Base-by-base conservation (phyloP, 1,284 basidiomycete species). In the Ustilago esculenta region DNA sequence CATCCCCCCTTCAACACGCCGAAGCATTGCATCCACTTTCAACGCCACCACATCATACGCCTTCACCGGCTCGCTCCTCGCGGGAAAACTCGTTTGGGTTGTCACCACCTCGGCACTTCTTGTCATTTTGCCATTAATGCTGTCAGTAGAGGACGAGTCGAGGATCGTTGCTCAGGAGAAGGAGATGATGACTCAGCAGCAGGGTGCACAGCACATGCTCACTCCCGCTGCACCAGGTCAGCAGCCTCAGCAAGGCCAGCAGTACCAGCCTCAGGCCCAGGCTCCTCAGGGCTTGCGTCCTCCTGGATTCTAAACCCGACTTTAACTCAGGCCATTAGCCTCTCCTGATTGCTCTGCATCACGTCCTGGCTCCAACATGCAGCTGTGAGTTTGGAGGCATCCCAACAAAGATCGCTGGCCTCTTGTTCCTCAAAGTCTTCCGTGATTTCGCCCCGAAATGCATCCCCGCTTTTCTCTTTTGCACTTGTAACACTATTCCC, bases 71-170 rank as follows among this genome's bases (percentile, higher is more conserved):
- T 86, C 87, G 40, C 92, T 89, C 83, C 77, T 91, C 42, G 86
- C 89, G 23, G 95, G 96, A 17, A 93, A 91, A 81, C 84, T 94
- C 77, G 90, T 93, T 48, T 98, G 95, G 95, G 87, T 97, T 69
- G 86, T 95, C 80, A 95, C 92, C 56, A 98, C 95, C 15, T 92
- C 90, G 42, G 93, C 94, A 1, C 85, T 98, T 44, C 87, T 98
- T 58, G 90, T 98, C 45, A 96, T 92, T 7, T 86, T 98, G 44
- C 95, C 95, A 24, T 87, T 97, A 71, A 93, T 94, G 2, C 86
- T 98, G 72, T 90, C 90, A 54, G 87, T 98, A 69, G 95, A 98
- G 84, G 95, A 96, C 83, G 95, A 98, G 85, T 90, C 91, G 46
- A 92, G 93, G 84, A 88, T 96, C 60, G 90, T 94, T 5, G 89